phyloP scores from a whole-genome alignment of 208 protist genomes.

The Angomonas ambiguus region DNA sequence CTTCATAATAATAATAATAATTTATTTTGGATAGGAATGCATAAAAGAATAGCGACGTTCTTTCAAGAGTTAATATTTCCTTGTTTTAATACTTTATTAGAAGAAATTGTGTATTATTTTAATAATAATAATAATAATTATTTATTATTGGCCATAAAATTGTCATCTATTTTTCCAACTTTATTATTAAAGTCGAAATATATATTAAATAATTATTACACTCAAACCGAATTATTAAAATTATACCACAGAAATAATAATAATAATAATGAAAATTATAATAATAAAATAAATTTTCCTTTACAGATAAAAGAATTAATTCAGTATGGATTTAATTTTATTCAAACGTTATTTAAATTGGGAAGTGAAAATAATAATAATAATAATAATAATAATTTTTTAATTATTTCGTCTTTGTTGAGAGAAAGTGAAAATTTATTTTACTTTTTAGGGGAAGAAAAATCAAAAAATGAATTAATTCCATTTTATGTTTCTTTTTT shows the following conservation, averaged over 20 bases:
- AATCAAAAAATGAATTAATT: slow-evolving; percentile 3
- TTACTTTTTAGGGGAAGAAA: not conserved
- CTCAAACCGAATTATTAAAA: not conserved
- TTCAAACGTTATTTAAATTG: not conserved
- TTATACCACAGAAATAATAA: not conserved
- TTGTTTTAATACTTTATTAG: not conserved
- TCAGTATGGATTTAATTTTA: not conserved
- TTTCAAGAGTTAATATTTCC: not conserved
- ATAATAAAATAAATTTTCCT: not conserved
- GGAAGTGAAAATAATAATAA: too few relatives aligned
- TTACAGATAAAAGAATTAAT: not conserved
- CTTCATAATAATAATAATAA: too few relatives aligned
- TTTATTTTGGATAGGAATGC: too few relatives aligned
- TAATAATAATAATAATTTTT: slow-evolving; percentile 2
- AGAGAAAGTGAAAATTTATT: not conserved
- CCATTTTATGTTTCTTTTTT: not conserved
- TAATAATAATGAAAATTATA: slow-evolving; percentile 4
- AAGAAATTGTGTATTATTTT: too few relatives aligned
- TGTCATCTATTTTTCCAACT: not conserved
- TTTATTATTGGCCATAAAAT: not conserved
- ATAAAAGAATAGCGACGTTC: not conserved
- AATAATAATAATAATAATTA: not conserved
- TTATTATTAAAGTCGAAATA: not conserved
- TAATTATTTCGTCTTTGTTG: not conserved
- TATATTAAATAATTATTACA: not conserved